Evolutionary conservation across 2,329 filamentous ascomycete species (phyloP).

Genomic region (Sphaceloma murrayae): DNA sequence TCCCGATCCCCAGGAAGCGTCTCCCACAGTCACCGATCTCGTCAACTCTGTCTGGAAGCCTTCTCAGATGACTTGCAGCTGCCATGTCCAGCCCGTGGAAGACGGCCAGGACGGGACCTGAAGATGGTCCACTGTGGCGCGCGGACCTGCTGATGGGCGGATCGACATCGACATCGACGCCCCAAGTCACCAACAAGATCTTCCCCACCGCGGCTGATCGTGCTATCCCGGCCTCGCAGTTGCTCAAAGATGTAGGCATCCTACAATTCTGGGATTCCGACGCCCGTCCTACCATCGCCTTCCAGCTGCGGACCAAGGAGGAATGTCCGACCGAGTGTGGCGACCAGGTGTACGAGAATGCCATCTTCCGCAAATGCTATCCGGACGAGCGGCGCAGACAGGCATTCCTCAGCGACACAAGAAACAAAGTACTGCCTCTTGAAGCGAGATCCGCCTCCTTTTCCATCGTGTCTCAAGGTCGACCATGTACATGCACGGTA

Average conservation of each 20-base stretch:
- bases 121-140: slow-evolving; percentile 9
- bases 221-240: neutral
- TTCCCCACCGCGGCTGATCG: neutral
- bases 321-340: no score
- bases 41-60: neutral
- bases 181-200: neutral
- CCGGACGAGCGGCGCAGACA: slow-evolving; percentile 6
- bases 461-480: slow-evolving; percentile 1
- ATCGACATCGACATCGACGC: neutral
- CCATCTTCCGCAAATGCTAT: slow-evolving; percentile 11
- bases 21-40: neutral
- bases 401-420: slow-evolving; percentile 8
- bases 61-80: slow-evolving; percentile 3
- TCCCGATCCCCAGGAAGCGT: neutral
- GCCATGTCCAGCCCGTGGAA: slow-evolving; percentile 2
- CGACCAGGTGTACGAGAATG: slow-evolving; percentile 4
- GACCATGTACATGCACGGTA: slow-evolving; percentile 5
- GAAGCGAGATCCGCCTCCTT: neutral
- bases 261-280: slow-evolving; percentile 4
- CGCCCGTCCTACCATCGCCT: slow-evolving; percentile 3
- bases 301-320: neutral
- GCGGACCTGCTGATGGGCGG: slow-evolving; percentile 6
- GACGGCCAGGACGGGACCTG: slow-evolving; percentile 11
- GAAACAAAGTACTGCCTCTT: neutral
- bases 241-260: slow-evolving; percentile 2